Evolutionary conservation across 192 early-diverging fungal genomes (phyloP).

Genomic region (Dissophora globulifera): DNA sequence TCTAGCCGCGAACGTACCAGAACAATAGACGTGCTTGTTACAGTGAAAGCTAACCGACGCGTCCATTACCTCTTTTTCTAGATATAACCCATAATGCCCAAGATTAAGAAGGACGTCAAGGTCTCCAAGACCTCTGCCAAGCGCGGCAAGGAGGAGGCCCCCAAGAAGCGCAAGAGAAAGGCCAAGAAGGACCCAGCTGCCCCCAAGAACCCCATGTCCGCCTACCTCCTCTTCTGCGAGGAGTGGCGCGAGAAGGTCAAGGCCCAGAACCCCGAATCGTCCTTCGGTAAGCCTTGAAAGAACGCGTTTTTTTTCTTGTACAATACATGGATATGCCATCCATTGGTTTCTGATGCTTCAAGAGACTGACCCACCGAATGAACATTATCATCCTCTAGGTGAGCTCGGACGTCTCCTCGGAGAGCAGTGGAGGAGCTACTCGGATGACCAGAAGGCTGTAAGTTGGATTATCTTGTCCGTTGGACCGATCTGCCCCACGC

Average conservation of each 20-base stretch:
- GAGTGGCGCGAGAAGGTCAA: constrained; percentile 81
- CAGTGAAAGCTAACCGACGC: background rate
- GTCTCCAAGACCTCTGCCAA: too few relatives aligned
- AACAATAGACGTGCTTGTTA: background rate
- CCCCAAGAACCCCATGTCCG: constrained; percentile 92
- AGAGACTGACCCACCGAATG: too few relatives aligned
- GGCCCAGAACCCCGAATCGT: constrained; percentile 81
- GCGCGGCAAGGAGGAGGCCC: constrained; percentile 57
- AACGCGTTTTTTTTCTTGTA: too few relatives aligned
- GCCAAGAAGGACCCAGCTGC: constrained; percentile 90
- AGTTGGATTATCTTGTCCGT: background rate
- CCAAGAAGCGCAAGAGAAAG: constrained; percentile 62
- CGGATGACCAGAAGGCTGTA: constrained; percentile 52
- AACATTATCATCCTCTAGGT: constrained; percentile 19
- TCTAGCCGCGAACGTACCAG: background rate
- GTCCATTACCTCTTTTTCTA: background rate
- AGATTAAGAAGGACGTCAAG: constrained; percentile 49
- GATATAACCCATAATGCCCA: constrained; percentile 49
- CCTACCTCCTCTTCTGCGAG: constrained; percentile 92
- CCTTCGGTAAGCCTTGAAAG: constrained; percentile 71
- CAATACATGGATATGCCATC: too few relatives aligned
- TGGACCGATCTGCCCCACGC: too few relatives aligned
- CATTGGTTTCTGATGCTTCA: too few relatives aligned
- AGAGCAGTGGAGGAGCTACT: constrained; percentile 64
- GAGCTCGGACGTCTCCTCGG: constrained; percentile 79